Evolutionary conservation across 2,329 filamentous ascomycete genomes (phyloP).

Genomic region (Ilyonectria sp.): DNA sequence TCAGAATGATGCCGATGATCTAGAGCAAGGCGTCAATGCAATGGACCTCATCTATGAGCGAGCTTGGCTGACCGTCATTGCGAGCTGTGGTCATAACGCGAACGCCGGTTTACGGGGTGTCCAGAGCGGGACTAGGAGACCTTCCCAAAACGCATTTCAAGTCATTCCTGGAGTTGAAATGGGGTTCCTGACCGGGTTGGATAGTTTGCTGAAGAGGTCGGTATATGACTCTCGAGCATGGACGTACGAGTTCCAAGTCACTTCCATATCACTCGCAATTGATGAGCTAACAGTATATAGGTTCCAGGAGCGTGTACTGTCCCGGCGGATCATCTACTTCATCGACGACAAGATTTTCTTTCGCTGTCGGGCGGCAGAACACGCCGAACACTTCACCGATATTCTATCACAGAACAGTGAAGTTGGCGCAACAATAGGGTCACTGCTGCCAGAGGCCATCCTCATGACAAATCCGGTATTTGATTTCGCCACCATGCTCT

Average conservation of each 20-base stretch:
- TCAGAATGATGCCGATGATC: not conserved
- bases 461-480: not conserved
- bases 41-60: slow-evolving; percentile 35
- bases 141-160: not conserved
- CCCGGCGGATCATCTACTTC: slow-evolving; percentile 19
- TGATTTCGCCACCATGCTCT: not conserved
- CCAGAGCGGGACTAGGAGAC: not conserved
- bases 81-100: slow-evolving; percentile 25
- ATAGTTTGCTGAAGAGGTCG: not conserved
- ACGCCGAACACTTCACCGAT: slow-evolving; percentile 18
- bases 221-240: slow-evolving; percentile 22
- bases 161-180: slow-evolving; percentile 5
- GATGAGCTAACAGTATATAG: not conserved
- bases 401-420: not conserved
- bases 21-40: slow-evolving; percentile 4
- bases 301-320: slow-evolving; percentile 28
- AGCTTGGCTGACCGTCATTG: slow-evolving; percentile 31
- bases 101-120: slow-evolving; percentile 19
- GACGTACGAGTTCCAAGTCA: slow-evolving; percentile 19
- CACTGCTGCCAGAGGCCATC: not conserved
- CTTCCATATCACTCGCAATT: not conserved
- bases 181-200: not conserved
- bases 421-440: not conserved
- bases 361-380: slow-evolving; percentile 9
- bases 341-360: slow-evolving; percentile 22